Conservation (phyloP, 148 eudicot genomes). For the Vaccinium myrtillus region DNA sequence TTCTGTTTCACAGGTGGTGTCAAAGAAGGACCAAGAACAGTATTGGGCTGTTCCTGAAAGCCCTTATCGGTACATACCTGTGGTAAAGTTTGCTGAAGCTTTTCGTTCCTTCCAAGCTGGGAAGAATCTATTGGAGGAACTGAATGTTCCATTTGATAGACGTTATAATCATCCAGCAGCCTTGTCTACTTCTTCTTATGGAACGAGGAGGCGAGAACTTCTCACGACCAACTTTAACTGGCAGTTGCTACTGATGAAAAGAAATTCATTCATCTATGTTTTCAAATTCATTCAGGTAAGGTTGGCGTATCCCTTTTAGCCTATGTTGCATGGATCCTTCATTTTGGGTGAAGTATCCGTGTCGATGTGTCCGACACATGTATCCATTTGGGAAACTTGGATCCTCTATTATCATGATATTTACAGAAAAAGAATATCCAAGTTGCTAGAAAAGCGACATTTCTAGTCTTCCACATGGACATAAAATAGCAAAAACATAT, state of each 20-base stretch:
- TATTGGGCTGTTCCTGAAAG: conserved; percentile 73
- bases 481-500: too few species aligned
- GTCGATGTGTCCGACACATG: too few species aligned
- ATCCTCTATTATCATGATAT: too few species aligned
- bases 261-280: conserved; percentile 89
- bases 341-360: too few species aligned
- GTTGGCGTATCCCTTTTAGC: not conserved
- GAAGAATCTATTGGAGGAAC: conserved; percentile 53
- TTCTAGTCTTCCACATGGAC: too few species aligned
- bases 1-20: conserved; percentile 57
- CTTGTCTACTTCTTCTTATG: conserved; percentile 75
- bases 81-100: conserved; percentile 82
- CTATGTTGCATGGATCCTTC: too few species aligned
- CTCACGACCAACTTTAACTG: conserved; percentile 80
- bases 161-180: conserved; percentile 92
- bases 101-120: conserved; percentile 65
- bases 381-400: too few species aligned
- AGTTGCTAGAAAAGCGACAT: too few species aligned
- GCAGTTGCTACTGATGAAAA: conserved; percentile 87
- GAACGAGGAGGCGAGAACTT: conserved; percentile 66
- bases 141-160: conserved; percentile 72
- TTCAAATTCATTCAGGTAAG: conserved; percentile 94
- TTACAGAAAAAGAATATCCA: too few species aligned
- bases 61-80: conserved; percentile 67
- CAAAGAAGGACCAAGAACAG: conserved; percentile 93